Evolutionary conservation across 2,329 filamentous ascomycete species (phyloP).

Genomic region (Fusarium chaquense): DNA sequence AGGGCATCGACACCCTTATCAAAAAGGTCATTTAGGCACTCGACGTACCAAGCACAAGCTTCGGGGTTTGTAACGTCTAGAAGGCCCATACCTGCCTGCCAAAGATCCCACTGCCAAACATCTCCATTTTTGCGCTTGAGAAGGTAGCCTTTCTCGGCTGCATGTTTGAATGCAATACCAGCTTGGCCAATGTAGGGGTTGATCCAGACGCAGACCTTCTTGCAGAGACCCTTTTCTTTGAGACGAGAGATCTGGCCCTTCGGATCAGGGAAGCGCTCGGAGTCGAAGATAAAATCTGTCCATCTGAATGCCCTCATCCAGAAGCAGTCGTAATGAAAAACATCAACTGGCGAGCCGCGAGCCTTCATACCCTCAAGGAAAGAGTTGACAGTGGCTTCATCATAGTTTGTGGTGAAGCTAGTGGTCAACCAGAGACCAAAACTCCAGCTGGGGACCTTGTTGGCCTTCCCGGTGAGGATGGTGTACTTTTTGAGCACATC

Average conservation of each 20-base stretch:
- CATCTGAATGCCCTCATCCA: conserved; percentile 82
- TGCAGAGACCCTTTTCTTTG: conserved; percentile 70
- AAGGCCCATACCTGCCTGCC: conserved; percentile 82
- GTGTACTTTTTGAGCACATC: conserved; percentile 77
- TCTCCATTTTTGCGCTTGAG: conserved; percentile 76
- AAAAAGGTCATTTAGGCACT: conserved; percentile 72
- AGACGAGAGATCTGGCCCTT: conserved; percentile 72
- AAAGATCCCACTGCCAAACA: conserved; percentile 81
- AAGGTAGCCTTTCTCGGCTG: conserved; percentile 74
- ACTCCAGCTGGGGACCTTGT: conserved; percentile 77
- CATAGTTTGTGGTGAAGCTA: conserved; percentile 79
- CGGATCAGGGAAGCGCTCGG: conserved; percentile 76
- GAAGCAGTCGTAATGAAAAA: conserved; percentile 83
- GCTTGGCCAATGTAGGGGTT: conserved; percentile 80
- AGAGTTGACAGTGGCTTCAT: conserved; percentile 73
- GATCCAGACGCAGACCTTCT: conserved; percentile 80
- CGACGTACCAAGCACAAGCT: conserved; percentile 73
- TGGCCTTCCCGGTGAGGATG: conserved; percentile 73
- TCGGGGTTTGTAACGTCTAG: conserved; percentile 80
- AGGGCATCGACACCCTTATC: conserved; percentile 77
- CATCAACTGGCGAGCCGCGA: conserved; percentile 73
- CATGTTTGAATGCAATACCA: conserved; percentile 73
- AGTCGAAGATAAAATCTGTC: conserved; percentile 80
- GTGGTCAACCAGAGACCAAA: conserved; percentile 83
- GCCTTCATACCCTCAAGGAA: conserved; percentile 78